phyloP scores from a whole-genome alignment of 805 yeast genomes.

The Saccharomyces paradoxus region DNA sequence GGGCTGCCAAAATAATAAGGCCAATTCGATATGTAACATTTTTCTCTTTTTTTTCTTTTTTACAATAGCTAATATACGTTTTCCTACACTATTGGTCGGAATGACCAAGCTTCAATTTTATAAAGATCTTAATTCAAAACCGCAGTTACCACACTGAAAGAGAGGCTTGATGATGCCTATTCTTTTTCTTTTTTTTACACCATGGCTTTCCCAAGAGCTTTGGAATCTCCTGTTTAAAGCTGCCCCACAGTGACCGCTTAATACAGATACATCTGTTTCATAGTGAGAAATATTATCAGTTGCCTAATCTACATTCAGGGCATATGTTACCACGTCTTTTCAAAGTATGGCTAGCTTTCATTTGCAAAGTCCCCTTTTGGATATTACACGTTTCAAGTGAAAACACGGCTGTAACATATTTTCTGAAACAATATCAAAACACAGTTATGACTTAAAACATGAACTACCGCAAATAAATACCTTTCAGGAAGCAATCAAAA shows the following conservation, averaged over 20 bases:
- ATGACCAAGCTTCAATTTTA: neutral
- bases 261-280: neutral
- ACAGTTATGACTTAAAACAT: neutral
- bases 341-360: neutral
- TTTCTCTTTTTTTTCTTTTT: neutral
- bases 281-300: neutral
- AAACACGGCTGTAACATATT: neutral
- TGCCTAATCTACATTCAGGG: neutral
- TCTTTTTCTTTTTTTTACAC: neutral
- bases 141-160: neutral
- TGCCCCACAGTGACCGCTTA: neutral
- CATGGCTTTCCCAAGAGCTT: neutral
- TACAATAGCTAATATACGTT: neutral
- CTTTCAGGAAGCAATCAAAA: neutral
- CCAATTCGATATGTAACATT: neutral
- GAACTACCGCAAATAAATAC: neutral
- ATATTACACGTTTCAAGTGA: neutral
- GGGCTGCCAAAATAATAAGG: constrained; percentile 49
- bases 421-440: neutral
- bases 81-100: neutral
- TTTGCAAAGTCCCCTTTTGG: neutral
- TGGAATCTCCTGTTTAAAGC: neutral
- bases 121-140: neutral
- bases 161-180: neutral
- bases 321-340: neutral